A percentile compares a stretch with the other conserved stretches of the same genome.
Conservation (phyloP, 139 green algal species). For the Picochlorum sp. region DNA sequence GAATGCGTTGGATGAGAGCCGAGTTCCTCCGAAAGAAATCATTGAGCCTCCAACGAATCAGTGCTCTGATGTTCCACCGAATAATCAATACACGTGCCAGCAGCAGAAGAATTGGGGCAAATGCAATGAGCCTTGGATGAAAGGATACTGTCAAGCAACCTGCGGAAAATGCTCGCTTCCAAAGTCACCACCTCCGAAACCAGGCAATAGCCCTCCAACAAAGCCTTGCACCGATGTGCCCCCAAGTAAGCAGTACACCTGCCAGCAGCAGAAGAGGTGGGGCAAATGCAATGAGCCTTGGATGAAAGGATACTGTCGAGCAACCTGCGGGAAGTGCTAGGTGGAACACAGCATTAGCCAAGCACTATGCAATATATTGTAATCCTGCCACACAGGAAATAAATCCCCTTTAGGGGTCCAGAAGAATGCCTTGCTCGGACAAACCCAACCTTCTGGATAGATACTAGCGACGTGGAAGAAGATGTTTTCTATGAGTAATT, state of each 20-base stretch:
- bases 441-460: no score
- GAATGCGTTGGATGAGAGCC: not conserved
- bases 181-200: not conserved
- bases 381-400: no score
- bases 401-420: no score
- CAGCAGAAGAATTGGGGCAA: not conserved
- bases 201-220: not conserved
- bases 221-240: not conserved
- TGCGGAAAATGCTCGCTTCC: not conserved
- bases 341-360: no score
- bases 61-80: not conserved
- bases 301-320: conserved; percentile 1
- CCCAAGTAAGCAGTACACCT: not conserved
- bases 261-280: not conserved
- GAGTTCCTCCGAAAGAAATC: not conserved
- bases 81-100: not conserved
- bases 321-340: not conserved
- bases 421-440: no score
- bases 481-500: no score
- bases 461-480: no score
- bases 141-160: conserved; percentile 3
- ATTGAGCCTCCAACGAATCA: not conserved
- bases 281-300: conserved; percentile 6
- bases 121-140: conserved; percentile 6
- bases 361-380: no score